Conservation (phyloP, 805 yeast genomes). For the Saccharomycodes ludwigii region DNA sequence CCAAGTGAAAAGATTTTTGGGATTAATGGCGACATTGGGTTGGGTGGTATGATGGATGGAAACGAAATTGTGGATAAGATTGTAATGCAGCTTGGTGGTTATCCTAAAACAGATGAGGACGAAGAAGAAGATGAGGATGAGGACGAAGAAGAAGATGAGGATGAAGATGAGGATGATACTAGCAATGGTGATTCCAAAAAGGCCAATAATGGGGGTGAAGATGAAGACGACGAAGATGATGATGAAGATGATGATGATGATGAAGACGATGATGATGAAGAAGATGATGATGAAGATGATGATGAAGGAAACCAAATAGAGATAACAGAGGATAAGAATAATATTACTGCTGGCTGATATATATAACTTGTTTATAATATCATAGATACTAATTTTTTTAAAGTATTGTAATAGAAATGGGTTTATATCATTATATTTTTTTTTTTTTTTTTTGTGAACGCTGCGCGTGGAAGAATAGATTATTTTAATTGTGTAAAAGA, state of each 20-base stretch:
- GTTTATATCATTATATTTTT: too few species aligned
- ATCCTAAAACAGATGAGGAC: slow-evolving; percentile 44
- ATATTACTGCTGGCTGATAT: too few species aligned
- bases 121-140: slow-evolving; percentile 34
- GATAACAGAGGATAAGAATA: too few species aligned
- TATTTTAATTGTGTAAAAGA: too few species aligned
- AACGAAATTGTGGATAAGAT: slow-evolving; percentile 83
- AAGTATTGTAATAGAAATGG: too few species aligned
- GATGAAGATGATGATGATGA: slow-evolving; percentile 31
- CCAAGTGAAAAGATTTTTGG: slow-evolving; percentile 93
- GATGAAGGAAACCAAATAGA: too few species aligned
- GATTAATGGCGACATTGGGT: slow-evolving; percentile 93
- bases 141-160: slow-evolving; percentile 29
- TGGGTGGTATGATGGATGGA: slow-evolving; percentile 99
- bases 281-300: slow-evolving; percentile 4
- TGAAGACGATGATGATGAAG: slow-evolving; percentile 26
- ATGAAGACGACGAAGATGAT: slow-evolving; percentile 32
- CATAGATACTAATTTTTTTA: too few species aligned
- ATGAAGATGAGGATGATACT: slow-evolving; percentile 36
- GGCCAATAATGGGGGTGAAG: slow-evolving; percentile 33
- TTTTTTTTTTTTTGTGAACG: too few species aligned
- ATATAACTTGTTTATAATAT: too few species aligned
- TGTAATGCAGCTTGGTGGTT: slow-evolving; percentile 55
- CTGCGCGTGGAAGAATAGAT: too few species aligned
- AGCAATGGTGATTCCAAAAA: slow-evolving; percentile 33